Evolutionary conservation across 169 alveolate species (phyloP).

Genomic region (Plasmodium vivax): DNA sequence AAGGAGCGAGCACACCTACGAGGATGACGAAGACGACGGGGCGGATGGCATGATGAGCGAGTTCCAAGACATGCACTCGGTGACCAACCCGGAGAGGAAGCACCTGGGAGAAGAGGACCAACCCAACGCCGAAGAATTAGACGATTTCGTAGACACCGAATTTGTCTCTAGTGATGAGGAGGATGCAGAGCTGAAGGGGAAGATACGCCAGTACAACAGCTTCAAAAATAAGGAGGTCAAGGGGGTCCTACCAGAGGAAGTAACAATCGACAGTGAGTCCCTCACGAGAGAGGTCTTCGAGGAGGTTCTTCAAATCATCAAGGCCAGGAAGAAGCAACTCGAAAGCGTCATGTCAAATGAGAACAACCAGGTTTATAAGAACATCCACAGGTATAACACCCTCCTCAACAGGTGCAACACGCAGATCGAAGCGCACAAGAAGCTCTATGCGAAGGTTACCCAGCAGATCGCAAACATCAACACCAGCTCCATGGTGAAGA

Average conservation of each 20-base stretch:
- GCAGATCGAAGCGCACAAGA: not conserved
- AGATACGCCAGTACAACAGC: conserved; percentile 18
- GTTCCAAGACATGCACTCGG: not conserved
- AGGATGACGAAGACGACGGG: not conserved
- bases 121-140: not conserved
- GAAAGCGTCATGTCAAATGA: conserved; percentile 19
- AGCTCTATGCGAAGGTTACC: not conserved
- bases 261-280: not conserved
- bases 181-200: conserved; percentile 18
- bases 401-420: conserved; percentile 17
- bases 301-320: not conserved
- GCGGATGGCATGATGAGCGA: not conserved
- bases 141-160: not conserved
- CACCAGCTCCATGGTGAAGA: conserved; percentile 19
- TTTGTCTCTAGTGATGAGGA: conserved; percentile 51
- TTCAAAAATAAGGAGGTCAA: conserved; percentile 9
- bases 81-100: not conserved
- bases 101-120: not conserved
- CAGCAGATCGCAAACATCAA: not conserved
- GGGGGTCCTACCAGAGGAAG: conserved; percentile 20
- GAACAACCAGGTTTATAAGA: conserved; percentile 47
- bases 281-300: not conserved
- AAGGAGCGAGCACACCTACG: not conserved
- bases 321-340: conserved; percentile 6
- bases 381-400: conserved; percentile 32